A percentile compares a stretch with the other conserved stretches of the same genome.
These are phyloP conservation scores for Sporisorium scitamineum DNA, from an alignment of 1,284 basidiomycete species.

Conservation along the genomic window DNA sequence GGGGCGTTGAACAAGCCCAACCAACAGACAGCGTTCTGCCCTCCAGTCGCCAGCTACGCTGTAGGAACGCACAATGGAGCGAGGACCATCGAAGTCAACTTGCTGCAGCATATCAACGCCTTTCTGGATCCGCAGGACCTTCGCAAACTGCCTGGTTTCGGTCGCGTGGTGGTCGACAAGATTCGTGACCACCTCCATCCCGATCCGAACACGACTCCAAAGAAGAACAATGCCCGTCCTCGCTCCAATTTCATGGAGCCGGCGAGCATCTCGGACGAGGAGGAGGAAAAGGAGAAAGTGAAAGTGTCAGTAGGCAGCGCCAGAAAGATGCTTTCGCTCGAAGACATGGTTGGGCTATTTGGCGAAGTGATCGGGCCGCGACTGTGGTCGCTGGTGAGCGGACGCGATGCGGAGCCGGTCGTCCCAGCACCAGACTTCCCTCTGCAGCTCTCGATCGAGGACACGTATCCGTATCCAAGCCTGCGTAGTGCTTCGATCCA, in stretches of 20 bases:
- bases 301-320: slow-evolving; percentile 38
- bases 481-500: slow-evolving; percentile 39
- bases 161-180: slow-evolving; percentile 46
- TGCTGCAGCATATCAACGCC: slow-evolving; percentile 40
- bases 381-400: slow-evolving; percentile 65
- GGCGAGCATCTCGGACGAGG: slow-evolving; percentile 23
- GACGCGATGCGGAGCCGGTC: slow-evolving; percentile 66
- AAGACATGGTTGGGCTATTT: slow-evolving; percentile 49
- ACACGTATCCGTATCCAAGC: slow-evolving; percentile 61
- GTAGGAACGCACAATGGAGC: not conserved
- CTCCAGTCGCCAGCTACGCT: slow-evolving; percentile 7
- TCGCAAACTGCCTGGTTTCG: slow-evolving; percentile 58
- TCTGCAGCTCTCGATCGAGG: slow-evolving; percentile 68
- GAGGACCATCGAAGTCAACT: slow-evolving; percentile 1
- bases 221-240: not conserved
- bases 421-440: slow-evolving; percentile 66
- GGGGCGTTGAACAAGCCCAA: slow-evolving; percentile 68
- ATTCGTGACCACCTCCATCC: slow-evolving; percentile 40
- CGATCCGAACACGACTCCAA: not conserved
- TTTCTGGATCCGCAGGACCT: slow-evolving; percentile 66
- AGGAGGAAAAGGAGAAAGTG: slow-evolving; percentile 18
- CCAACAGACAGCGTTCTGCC: slow-evolving; percentile 63
- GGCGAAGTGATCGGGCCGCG: slow-evolving; percentile 54
- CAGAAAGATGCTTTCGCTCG: slow-evolving; percentile 40
- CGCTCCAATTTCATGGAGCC: slow-evolving; percentile 34